These are phyloP conservation scores for Harringtonia lauricola DNA, from an alignment of 2,329 filamentous ascomycete species.

Conservation along the genomic window DNA sequence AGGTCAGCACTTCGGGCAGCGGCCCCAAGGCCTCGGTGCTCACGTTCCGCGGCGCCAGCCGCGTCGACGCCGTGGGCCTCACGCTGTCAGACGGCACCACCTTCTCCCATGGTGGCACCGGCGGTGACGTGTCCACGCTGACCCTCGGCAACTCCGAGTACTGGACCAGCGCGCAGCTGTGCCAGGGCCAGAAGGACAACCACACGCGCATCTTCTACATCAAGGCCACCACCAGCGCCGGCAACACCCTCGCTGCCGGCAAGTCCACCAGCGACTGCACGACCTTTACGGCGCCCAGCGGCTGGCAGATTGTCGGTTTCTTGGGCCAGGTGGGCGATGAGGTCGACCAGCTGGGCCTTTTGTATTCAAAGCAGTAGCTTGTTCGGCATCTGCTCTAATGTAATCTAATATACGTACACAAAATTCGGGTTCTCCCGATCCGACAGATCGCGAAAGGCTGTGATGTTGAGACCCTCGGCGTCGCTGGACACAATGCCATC, in stretches of 20 bases:
- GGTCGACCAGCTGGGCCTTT: constrained; percentile 40
- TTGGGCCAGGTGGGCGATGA: constrained; percentile 41
- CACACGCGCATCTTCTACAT: constrained; percentile 45
- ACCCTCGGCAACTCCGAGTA: constrained; percentile 33
- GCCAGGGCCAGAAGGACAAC: constrained; percentile 32
- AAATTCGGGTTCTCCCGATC: constrained; percentile 32
- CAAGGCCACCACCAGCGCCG: constrained; percentile 37
- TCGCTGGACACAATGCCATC: constrained; percentile 14
- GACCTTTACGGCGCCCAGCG: constrained; percentile 31
- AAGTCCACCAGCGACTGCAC: constrained; percentile 34
- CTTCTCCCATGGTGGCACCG: constrained; percentile 41
- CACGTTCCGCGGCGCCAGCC: constrained; percentile 32
- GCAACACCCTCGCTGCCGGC: constrained; percentile 33
- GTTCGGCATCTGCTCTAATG: too few relatives aligned
- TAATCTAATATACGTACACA: constrained; percentile 28
- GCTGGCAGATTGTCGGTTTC: constrained; percentile 43
- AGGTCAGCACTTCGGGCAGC: constrained; percentile 8
- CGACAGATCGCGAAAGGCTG: constrained; percentile 29
- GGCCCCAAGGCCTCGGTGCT: constrained; percentile 25
- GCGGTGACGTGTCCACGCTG: constrained; percentile 32
- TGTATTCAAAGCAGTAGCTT: constrained; percentile 32
- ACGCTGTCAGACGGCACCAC: constrained; percentile 34
- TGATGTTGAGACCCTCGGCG: constrained; percentile 21
- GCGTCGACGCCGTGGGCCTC: constrained; percentile 39
- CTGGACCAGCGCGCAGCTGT: constrained; percentile 37